Base-by-base conservation (phyloP, 176 grass and related monocot genomes). In the Dendrocalamus sinicus region DNA sequence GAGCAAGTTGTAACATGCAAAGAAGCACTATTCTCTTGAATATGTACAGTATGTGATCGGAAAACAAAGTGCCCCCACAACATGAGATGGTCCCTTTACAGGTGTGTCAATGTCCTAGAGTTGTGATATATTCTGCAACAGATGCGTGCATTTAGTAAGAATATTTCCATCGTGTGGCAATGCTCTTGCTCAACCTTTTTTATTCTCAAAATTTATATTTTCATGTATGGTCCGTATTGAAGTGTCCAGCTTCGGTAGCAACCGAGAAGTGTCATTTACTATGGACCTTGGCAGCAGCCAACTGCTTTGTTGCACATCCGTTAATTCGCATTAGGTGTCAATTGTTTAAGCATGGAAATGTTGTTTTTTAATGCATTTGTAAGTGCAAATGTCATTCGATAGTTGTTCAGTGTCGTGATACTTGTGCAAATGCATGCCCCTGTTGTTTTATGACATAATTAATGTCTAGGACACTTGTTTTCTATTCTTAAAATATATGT, bases 21-120 rank as follows among this genome's bases (percentile, higher is more conserved):
- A 86, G 51, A 68, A 61, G 0, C 74, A 79, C 23, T 28, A 22
- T 75, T 52, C 43, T 84, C 70, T 48, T 44, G 50, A 76, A 28
- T 75, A 22, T 26, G 8, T 52, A 77, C 10, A 10, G 22, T 76
- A 28, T 53, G 7, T 76, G 32, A 55, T 77, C 37, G 2, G 35
- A 35, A 37, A 52, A 52, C 4, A 24, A 51, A 26, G 14, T 15
- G 20, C 10, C 47, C 61, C 46, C 51, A 28, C 10, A 85, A 39
- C 6, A 76, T 75, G 61, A 84, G 22, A 84, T 84, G 46, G 63
- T 76, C 12, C 20, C 94, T 90, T 83, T 93, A 81, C 94, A 93
- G 94, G 94, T 96, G 22, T 84, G 89, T 26, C 51, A 51, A 44
- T 91, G 16, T 51, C 53, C 73, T 83, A 65, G 46, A 81, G 57